Evolutionary conservation across 208 protist genomes (phyloP), one percentile per base, ranked within the genome.

Genomic region (Phytomonas sp.): DNA sequence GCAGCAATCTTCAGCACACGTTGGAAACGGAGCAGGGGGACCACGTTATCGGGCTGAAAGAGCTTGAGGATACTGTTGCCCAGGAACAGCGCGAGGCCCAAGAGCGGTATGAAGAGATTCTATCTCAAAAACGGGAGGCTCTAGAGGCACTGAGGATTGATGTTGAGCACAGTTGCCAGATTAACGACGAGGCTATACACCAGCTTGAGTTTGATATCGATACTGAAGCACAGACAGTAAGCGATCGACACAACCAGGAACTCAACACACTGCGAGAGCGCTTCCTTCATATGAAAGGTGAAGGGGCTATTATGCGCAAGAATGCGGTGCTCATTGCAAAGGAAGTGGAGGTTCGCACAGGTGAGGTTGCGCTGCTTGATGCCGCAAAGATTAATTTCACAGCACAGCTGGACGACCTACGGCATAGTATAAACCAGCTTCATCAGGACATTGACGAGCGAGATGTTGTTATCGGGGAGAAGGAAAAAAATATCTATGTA

Each of bases 401-500:
- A 63, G 70, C 87, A 23, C 93, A 97, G 73, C 87, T 98, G 60
- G 69, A 60, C 0, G 86, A 92, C 14, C 77, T 98, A 42, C 91
- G 92, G 70, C 90, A 95, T 61, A 88, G 92, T 56, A 93, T 97
- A 66, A 63, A 76, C 26, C 88, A 93, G 71, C 81, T 95, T 32
- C 92, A 94, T 64, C 82, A 91, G 30, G 93, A 97, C 77, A 98
- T 98, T 71, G 88, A 93, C 34, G 97, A 98, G 74, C 89, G 97
- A 32, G 95, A 98, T 74, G 83, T 83, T 45, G 90, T 97, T 30
- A 97, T 98, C 63, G 87, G 86, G 11, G 97, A 98, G 68, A 98
- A 98, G 76, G 97, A 99, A 75, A 97, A 97, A 77, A 73, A 84
- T 31, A 98, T 99, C 63, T 98, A 98, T 82, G 92, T 97, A 32